Evolutionary conservation across 108 stramenopile species (phyloP).

Genomic region (Fragilaria crotonensis): DNA sequence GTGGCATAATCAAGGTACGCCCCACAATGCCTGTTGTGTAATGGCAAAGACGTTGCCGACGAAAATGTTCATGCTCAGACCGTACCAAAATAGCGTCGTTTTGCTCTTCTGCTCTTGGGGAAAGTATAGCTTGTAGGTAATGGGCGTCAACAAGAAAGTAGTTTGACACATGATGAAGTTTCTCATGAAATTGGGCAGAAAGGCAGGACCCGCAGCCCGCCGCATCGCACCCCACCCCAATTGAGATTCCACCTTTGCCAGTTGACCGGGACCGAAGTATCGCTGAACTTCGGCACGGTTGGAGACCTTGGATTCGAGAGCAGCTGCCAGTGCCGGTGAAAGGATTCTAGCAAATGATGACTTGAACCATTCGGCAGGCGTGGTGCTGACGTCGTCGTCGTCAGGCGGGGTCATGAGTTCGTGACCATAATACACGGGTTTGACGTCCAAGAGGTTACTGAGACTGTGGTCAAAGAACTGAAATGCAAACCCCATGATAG

Average conservation of each 20-base stretch:
- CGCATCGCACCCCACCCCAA: conserved; percentile 22
- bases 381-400: no score
- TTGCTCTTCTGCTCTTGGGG: conserved; percentile 42
- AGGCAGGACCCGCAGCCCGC: conserved; percentile 33
- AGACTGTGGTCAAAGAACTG: conserved; percentile 54
- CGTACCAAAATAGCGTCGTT: conserved; percentile 37
- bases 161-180: conserved; percentile 50
- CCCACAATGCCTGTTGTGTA: conserved; percentile 55
- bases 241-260: conserved; percentile 27
- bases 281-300: conserved; percentile 59
- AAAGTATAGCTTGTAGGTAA: conserved; percentile 34
- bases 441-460: conserved; percentile 32
- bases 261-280: conserved; percentile 31
- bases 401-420: conserved; percentile 51
- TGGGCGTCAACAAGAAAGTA: conserved; percentile 44
- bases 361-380: no score
- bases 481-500: conserved; percentile 66
- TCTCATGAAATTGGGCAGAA: conserved; percentile 25
- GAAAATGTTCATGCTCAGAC: conserved; percentile 47
- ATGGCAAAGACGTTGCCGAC: conserved; percentile 44
- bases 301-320: conserved; percentile 38
- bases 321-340: conserved; percentile 32
- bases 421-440: conserved; percentile 50
- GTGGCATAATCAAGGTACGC: conserved; percentile 23
- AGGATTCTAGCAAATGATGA: no score